Evolutionary conservation across 768 basidiomycete genomes (phyloP).

Genomic region (Tylopilus sp.): DNA sequence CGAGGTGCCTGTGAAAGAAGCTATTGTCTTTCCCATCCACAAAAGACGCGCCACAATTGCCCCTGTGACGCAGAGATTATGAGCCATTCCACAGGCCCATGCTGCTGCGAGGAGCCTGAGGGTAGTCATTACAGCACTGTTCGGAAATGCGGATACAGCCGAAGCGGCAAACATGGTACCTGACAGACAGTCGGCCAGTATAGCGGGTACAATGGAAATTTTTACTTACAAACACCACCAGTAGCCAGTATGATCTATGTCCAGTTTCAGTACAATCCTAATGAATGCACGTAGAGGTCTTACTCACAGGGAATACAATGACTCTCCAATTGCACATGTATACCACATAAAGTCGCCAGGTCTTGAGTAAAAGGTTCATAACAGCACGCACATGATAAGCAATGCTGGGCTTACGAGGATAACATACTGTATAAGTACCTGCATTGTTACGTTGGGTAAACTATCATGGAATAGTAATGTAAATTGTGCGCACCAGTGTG

Average conservation of each 20-base stretch:
- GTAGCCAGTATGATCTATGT: no score
- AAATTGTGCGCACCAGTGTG: no score
- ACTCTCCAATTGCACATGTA: no score
- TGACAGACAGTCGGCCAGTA: not conserved
- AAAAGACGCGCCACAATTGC: no score
- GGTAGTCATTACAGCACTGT: not conserved
- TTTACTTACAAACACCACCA: no score
- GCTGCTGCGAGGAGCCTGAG: not conserved
- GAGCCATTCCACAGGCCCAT: not conserved
- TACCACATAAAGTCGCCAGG: conserved; percentile 4
- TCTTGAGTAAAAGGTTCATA: not conserved
- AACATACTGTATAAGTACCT: not conserved
- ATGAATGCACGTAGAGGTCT: not conserved
- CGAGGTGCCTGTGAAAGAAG: not conserved
- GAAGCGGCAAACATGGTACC: not conserved
- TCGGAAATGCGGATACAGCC: not conserved
- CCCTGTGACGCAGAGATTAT: not conserved
- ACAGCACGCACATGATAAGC: no score
- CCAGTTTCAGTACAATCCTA: no score
- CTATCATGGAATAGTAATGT: no score
- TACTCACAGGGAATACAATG: not conserved
- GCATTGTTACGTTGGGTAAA: not conserved
- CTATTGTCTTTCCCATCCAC: no score
- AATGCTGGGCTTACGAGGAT: no score
- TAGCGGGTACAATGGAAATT: not conserved